These are phyloP conservation scores for Gymnopilus dilepis DNA, from an alignment of 768 basidiomycete species.

Conservation along the genomic window DNA sequence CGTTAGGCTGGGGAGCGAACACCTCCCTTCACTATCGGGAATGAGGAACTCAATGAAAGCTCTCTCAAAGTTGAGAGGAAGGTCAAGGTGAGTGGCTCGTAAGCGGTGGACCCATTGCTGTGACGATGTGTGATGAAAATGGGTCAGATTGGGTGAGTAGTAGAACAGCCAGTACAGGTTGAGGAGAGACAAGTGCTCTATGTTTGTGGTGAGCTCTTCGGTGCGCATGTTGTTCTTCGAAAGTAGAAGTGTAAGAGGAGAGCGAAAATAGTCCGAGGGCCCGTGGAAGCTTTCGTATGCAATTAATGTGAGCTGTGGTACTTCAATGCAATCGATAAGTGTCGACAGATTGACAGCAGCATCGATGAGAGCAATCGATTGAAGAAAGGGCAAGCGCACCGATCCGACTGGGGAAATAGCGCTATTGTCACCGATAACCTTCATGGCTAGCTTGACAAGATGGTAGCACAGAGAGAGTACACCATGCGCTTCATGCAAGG, in stretches of 20 bases:
- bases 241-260: slow-evolving; percentile 11
- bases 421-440: neutral
- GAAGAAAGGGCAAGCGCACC: slow-evolving; percentile 9
- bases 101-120: neutral
- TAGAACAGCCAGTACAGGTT: neutral
- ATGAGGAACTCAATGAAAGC: neutral
- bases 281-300: slow-evolving; percentile 4
- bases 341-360: neutral
- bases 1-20: neutral
- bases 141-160: neutral
- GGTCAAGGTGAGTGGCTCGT: neutral
- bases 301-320: slow-evolving; percentile 1
- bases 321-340: neutral
- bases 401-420: neutral
- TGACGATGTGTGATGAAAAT: neutral
- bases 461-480: slow-evolving; percentile 1
- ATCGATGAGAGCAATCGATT: slow-evolving; percentile 10
- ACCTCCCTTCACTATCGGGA: neutral
- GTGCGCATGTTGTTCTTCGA: neutral
- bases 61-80: slow-evolving; percentile 1
- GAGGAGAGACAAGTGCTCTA: slow-evolving; percentile 3
- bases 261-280: neutral
- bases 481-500: neutral
- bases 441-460: slow-evolving; percentile 6
- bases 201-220: neutral